Conservation (phyloP, 768 basidiomycete species). For the Auriscalpium vulgare region DNA sequence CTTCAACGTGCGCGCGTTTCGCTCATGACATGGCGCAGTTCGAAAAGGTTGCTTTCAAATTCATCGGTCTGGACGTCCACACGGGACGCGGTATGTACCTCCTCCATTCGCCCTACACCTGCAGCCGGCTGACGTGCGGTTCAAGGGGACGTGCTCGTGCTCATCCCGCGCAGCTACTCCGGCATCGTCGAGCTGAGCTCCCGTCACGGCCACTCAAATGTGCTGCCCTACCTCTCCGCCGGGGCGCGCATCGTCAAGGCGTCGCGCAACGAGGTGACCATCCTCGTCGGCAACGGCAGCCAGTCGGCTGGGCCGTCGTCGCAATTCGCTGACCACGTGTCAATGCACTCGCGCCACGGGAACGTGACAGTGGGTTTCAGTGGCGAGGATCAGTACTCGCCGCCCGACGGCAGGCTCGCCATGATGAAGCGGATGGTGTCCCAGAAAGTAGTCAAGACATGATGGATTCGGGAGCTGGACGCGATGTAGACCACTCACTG, state of each 20-base stretch:
- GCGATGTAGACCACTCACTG: no score
- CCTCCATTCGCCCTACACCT: neutral
- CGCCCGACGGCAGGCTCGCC: neutral
- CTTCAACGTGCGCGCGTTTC: neutral
- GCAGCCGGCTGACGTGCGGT: neutral
- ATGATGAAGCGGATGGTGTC: no score
- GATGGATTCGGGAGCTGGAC: no score
- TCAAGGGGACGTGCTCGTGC: conserved; percentile 6
- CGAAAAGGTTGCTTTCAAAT: conserved; percentile 4
- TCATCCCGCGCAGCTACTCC: conserved; percentile 11
- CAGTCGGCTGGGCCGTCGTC: neutral
- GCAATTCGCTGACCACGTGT: conserved; percentile 5
- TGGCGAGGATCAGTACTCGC: conserved; percentile 6
- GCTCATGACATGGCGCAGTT: conserved; percentile 2
- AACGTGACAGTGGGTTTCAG: conserved; percentile 11
- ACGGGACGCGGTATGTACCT: neutral
- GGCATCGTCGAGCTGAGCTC: conserved; percentile 10
- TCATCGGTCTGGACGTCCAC: neutral
- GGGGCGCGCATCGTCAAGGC: conserved; percentile 2
- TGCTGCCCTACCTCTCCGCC: conserved; percentile 7
- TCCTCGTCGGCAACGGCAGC: conserved; percentile 7
- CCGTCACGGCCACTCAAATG: neutral
- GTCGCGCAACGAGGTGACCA: neutral
- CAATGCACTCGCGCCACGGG: conserved; percentile 6
- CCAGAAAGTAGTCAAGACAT: no score